Percentiles rank a stretch among this genome's conserved stretches.
These are phyloP conservation scores for Phytophthora niederhauseri DNA, from an alignment of 352 stramenopile species.

Conservation along the genomic window DNA sequence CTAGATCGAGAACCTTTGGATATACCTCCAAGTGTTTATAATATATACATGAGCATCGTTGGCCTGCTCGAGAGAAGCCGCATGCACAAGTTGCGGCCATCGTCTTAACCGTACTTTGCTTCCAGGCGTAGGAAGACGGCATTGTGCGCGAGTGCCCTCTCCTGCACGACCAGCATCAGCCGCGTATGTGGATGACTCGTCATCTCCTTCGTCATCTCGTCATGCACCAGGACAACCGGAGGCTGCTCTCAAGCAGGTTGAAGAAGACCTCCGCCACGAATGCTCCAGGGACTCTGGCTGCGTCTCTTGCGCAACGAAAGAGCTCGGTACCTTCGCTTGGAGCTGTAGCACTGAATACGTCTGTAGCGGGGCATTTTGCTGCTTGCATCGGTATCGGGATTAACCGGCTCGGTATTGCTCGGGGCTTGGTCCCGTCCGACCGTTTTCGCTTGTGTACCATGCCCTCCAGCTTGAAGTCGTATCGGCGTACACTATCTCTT, in stretches of 20 bases:
- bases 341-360: neutral
- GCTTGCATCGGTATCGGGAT: slow-evolving; percentile 28
- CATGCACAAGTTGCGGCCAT: neutral
- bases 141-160: slow-evolving; percentile 10
- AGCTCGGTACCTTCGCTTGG: slow-evolving; percentile 3
- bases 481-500: neutral
- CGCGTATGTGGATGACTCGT: slow-evolving; percentile 4
- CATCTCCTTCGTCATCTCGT: slow-evolving; percentile 8
- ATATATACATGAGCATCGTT: too few species aligned
- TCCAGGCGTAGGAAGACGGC: slow-evolving; percentile 2
- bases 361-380: slow-evolving; percentile 6
- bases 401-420: slow-evolving; percentile 24
- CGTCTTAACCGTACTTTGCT: neutral
- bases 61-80: neutral
- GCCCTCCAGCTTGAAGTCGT: neutral
- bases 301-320: neutral
- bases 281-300: slow-evolving; percentile 19
- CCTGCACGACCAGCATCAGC: slow-evolving; percentile 10
- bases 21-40: too few species aligned
- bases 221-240: slow-evolving; percentile 12
- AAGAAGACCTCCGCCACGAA: slow-evolving; percentile 15
- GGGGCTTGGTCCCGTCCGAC: neutral
- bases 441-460: slow-evolving; percentile 10
- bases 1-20: too few species aligned
- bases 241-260: slow-evolving; percentile 17